A percentile compares a stretch with the other conserved stretches of the same genome.
phyloP scores from a whole-genome alignment of 371 early-diverging fungal genomes.

The Mucor racemosus region DNA sequence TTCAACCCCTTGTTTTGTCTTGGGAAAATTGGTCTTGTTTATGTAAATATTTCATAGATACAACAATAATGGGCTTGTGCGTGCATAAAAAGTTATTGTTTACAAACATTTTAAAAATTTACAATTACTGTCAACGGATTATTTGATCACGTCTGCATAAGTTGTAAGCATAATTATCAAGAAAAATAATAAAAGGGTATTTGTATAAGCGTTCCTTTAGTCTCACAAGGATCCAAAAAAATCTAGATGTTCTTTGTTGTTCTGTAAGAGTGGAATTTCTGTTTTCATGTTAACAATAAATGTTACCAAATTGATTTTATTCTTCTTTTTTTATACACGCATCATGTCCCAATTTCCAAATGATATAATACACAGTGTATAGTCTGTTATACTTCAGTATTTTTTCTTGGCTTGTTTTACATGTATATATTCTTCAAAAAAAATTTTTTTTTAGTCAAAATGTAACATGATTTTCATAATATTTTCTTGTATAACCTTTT shows the following conservation, averaged over 20 bases:
- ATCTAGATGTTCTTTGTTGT: slow-evolving; percentile 2
- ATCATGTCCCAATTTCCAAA: background rate
- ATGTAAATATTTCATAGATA: background rate
- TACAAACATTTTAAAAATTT: no score
- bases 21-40: background rate
- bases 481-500: background rate
- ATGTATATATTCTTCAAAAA: background rate
- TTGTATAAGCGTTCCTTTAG: background rate
- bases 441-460: background rate
- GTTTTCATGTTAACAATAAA: no score
- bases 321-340: no score
- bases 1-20: background rate
- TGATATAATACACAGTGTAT: background rate
- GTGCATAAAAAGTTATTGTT: background rate
- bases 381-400: background rate
- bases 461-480: slow-evolving; percentile 5
- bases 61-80: slow-evolving; percentile 1
- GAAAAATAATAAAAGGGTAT: no score
- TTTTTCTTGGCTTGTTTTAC: background rate
- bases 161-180: no score
- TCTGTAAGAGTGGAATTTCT: no score
- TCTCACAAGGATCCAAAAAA: background rate
- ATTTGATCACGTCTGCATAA: no score
- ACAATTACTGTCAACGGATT: no score
- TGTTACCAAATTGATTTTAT: no score